Evolutionary conservation across 2,329 filamentous ascomycete genomes (phyloP).

Genomic region (Aspergillus novoparasiticus): DNA sequence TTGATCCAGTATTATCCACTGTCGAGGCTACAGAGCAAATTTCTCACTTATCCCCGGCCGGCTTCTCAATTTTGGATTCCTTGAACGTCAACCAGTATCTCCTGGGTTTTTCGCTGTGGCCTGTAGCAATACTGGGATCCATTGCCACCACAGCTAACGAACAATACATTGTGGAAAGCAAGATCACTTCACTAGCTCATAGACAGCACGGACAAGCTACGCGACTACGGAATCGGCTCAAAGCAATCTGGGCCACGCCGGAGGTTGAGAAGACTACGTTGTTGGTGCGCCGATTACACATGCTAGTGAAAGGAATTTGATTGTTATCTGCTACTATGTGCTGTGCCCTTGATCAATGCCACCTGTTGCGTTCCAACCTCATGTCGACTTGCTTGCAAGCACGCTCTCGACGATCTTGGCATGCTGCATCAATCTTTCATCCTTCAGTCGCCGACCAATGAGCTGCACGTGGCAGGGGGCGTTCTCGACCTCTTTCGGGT

Average conservation of each 20-base stretch:
- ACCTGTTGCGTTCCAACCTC: neutral
- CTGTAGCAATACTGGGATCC: no score
- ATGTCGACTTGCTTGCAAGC: neutral
- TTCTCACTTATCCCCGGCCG: no score
- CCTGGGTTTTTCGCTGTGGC: no score
- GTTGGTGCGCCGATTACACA: neutral
- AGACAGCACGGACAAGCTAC: neutral
- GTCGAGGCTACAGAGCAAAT: no score
- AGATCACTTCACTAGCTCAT: neutral
- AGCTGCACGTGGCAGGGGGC: constrained; percentile 29
- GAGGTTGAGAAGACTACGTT: neutral
- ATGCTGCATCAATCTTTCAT: constrained; percentile 23
- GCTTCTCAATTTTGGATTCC: no score
- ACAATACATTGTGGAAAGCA: no score
- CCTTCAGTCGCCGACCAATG: constrained; percentile 25
- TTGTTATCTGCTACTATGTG: neutral
- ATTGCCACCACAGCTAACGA: no score
- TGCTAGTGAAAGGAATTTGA: neutral
- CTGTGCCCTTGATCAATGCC: neutral
- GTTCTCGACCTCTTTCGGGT: constrained; percentile 21
- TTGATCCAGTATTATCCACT: no score
- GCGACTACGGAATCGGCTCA: neutral
- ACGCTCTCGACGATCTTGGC: constrained; percentile 20
- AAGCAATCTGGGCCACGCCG: neutral
- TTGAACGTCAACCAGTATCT: no score